These are phyloP conservation scores for Thecaphora thlaspeos DNA, from an alignment of 1,284 basidiomycete genomes.

Conservation along the genomic window DNA sequence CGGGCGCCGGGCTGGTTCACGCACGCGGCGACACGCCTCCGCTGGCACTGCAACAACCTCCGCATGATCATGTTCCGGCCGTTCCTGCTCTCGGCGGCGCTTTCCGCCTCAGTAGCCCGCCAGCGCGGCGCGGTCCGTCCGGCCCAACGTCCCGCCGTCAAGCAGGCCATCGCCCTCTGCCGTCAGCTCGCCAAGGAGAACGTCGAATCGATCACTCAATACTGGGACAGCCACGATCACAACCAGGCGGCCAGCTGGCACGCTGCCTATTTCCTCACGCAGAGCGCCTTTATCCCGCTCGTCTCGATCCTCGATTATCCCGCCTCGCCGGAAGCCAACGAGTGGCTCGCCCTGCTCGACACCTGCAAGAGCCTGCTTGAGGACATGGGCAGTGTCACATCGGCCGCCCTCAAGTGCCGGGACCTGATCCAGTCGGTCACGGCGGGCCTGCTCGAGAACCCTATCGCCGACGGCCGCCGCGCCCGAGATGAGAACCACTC, in stretches of 20 bases:
- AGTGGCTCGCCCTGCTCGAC: constrained; percentile 23
- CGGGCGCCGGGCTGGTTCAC: constrained; percentile 28
- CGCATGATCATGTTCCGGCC: constrained; percentile 42
- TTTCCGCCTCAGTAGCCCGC: constrained; percentile 27
- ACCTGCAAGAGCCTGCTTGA: constrained; percentile 26
- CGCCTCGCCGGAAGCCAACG: constrained; percentile 16
- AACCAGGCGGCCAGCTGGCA: constrained; percentile 42
- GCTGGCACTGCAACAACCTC: constrained; percentile 40
- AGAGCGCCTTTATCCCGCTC: constrained; percentile 34
- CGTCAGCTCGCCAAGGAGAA: constrained; percentile 32
- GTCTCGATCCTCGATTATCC: constrained; percentile 35
- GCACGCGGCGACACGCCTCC: constrained; percentile 24
- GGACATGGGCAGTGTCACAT: constrained; percentile 32
- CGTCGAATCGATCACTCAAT: constrained; percentile 31
- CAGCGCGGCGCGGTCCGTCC: constrained; percentile 20
- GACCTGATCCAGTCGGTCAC: constrained; percentile 30
- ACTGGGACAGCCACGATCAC: constrained; percentile 36
- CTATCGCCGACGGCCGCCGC: neutral
- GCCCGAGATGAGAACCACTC: constrained; percentile 4
- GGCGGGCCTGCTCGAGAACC: constrained; percentile 13
- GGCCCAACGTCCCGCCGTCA: constrained; percentile 24
- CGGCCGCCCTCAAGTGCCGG: constrained; percentile 36
- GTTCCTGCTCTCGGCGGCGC: constrained; percentile 32
- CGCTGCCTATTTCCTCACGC: constrained; percentile 35
- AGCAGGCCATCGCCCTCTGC: constrained; percentile 36